phyloP scores from a whole-genome alignment of 768 basidiomycete genomes.

The Mrakia blollopis region DNA sequence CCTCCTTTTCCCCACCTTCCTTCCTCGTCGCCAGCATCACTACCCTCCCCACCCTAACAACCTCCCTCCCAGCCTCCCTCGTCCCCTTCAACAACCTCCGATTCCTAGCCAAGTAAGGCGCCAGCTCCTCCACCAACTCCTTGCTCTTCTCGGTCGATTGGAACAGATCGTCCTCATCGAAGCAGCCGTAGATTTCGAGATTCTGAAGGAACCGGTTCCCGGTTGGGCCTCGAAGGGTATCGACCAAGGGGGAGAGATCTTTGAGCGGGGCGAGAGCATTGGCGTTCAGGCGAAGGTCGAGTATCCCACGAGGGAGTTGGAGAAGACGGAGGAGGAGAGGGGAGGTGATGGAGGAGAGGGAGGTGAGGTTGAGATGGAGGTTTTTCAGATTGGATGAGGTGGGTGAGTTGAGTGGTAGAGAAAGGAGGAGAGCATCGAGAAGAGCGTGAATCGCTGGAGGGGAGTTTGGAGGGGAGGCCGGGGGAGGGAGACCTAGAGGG shows the following conservation, averaged over 20 bases:
- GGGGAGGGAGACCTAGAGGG: not conserved
- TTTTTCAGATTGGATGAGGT: not conserved
- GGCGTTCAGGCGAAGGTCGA: constrained; percentile 22
- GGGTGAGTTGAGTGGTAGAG: not conserved
- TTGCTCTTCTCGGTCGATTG: not conserved
- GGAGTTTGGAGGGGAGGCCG: not conserved
- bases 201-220: constrained; percentile 16
- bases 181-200: constrained; percentile 24
- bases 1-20: not conserved
- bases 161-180: not conserved
- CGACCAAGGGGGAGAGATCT: not conserved
- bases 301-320: not conserved
- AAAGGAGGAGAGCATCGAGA: not conserved
- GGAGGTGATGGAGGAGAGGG: not conserved
- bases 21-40: not conserved
- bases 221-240: not conserved
- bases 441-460: not conserved
- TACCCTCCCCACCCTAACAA: not conserved
- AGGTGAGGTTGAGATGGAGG: constrained; percentile 14
- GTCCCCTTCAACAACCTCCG: constrained; percentile 6
- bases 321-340: constrained; percentile 8
- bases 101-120: constrained; percentile 5
- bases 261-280: constrained; percentile 10
- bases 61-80: constrained; percentile 7
- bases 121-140: not conserved